Evolutionary conservation across 2,329 filamentous ascomycete genomes (phyloP), one percentile per base, ranked within the genome.

Genomic region (Cladophialophora exuberans): DNA sequence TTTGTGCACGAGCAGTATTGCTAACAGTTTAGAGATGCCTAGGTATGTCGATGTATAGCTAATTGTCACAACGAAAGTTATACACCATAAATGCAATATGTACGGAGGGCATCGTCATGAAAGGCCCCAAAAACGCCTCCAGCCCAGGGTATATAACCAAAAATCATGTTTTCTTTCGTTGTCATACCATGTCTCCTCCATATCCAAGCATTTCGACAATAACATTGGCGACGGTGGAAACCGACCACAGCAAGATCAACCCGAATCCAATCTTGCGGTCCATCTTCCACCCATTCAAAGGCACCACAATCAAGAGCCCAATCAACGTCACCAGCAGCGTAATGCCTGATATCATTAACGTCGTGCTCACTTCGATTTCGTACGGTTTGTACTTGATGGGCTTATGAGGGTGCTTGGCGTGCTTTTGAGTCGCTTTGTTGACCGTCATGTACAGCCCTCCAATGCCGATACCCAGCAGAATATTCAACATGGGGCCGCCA

Each of bases 401-500:
- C 55, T 77, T 74, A 15, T 83, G 76, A 0, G 89, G 89, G 65
- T 93, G 85, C 62, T 86, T 86, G 23, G 76, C 72, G 57, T 89
- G 84, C 48, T 79, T 78, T 59, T 83, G 79, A 63, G 87, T 83
- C 15, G 87, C 88, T 26, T 83, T 80, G 51, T 81, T 81, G 13
- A 95, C 79, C 53, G 89, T 92, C 82, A 97, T 94, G 69, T 92
- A 95, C 33, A 90, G 82, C 13, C 94, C 94, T 22, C 88, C 89
- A 3, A 97, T 78, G n/a, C 94, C 94, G 48, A 99, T 92, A 0
- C 94, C 94, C 3, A 99, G 82, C 0, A 99, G 76, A 60, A 99
- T 99, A 66, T 99, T 99, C 35, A 99, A 82, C 90, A 99, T 93
- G 0, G 94, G 94, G 0, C 94, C 95, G n/a, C 94, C 94, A 69